Evolutionary conservation across 2,329 filamentous ascomycete genomes (phyloP).

Genomic region (Beauveria caledonica): DNA sequence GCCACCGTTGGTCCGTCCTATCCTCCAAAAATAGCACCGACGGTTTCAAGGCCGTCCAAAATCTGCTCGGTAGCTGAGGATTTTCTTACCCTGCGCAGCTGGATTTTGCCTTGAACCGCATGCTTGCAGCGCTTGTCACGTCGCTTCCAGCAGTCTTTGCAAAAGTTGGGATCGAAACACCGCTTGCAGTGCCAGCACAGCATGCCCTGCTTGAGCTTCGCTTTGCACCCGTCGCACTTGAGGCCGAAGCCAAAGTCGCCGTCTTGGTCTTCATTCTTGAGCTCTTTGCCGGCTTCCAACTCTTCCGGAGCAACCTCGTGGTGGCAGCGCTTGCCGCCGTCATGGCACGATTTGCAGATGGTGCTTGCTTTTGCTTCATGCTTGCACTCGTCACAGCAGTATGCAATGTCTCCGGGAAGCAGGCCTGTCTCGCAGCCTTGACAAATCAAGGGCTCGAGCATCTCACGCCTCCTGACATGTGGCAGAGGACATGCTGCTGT

Average conservation of each 20-base stretch:
- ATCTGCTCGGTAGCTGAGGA: neutral
- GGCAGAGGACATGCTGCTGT: neutral
- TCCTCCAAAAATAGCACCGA: neutral
- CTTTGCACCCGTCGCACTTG: conserved; percentile 35
- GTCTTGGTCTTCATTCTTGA: conserved; percentile 6
- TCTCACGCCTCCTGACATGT: neutral
- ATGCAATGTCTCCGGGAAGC: conserved; percentile 4
- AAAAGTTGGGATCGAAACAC: conserved; percentile 16
- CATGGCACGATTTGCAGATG: conserved; percentile 6
- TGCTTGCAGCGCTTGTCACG: conserved; percentile 15
- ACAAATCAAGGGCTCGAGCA: conserved; percentile 11
- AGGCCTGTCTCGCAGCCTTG: conserved; percentile 9
- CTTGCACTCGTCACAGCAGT: conserved; percentile 6
- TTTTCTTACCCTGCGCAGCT: conserved; percentile 15
- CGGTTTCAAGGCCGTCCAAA: neutral
- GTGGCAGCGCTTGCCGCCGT: neutral
- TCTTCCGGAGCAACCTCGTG: neutral
- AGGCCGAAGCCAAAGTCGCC: conserved; percentile 22
- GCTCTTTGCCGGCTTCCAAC: neutral
- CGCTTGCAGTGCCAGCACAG: conserved; percentile 17
- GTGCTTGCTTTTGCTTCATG: neutral
- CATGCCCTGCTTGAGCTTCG: conserved; percentile 12
- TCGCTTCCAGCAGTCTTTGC: conserved; percentile 15
- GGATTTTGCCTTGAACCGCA: conserved; percentile 11
- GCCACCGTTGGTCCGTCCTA: neutral